Base-by-base conservation (phyloP, 768 basidiomycete species). In the Omphalotus guepiniiformis region DNA sequence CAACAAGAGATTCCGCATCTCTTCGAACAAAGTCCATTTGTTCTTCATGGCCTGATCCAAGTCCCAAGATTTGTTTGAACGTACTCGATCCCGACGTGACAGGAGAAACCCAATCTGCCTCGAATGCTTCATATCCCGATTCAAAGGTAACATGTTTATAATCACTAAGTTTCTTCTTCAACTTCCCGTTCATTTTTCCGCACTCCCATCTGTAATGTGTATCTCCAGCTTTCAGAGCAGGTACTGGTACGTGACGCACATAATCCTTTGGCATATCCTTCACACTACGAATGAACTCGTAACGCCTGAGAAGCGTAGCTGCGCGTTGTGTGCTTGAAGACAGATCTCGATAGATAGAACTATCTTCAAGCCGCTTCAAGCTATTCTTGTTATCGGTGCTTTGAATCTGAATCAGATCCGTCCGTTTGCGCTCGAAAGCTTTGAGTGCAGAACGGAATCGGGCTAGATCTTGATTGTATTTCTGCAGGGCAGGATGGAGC, bases 21-120 rank as follows among this genome's bases (percentile, higher is more conserved):
- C 44, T 49, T 6, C 36, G 49, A 15, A 21, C 19, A 22, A 54
- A 54, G 23, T 42, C 41, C 42, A 57, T 45, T n/a, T 26, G 48
- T 37, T 48, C 50, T 22, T 48, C 45, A 28, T 47, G 40, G 3
- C 29, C 46, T 11, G 39, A 7, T 13, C 25, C n/a, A n/a, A n/a
- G 36, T 1, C 39, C 34, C 13, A 54, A 32, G 30, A 39, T 35
- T 25, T 51, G 44, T 26, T 22, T 44, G 29, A 54, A 32, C 15
- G 51, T 18, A 32, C 46, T 46, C 1, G 51, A 30, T 6, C 40
- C 38, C 19, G 40, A 43, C 11, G 53, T 54, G 6, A 54, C 15
- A 4, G 55, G 55, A 11, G 55, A 48, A 36, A 54, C 45, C 55
- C 55, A 57, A 32, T 50, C 51, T 12, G 48, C 37, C 45, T 57